phyloP scores from a whole-genome alignment of 169 alveolate species.

The Plasmodium cynomolgi region DNA sequence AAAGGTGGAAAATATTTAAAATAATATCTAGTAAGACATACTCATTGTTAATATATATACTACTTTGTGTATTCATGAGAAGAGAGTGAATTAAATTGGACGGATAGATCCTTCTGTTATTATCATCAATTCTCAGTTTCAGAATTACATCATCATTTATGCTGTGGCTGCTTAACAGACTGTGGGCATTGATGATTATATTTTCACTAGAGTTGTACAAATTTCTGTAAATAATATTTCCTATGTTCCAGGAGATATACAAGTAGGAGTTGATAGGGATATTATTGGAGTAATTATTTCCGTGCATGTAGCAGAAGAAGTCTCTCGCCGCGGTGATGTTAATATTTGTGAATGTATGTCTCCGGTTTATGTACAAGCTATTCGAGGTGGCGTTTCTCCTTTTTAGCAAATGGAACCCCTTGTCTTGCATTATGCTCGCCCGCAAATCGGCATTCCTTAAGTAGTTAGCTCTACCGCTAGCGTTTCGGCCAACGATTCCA shows the following conservation, averaged over 20 bases:
- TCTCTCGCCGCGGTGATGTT: slow-evolving; percentile 62
- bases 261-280: slow-evolving; percentile 75
- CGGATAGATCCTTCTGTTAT: slow-evolving; percentile 70
- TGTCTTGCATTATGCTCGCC: slow-evolving; percentile 15
- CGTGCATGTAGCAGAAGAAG: slow-evolving; percentile 75
- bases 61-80: slow-evolving; percentile 48
- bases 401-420: slow-evolving; percentile 49
- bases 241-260: slow-evolving; percentile 85
- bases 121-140: slow-evolving; percentile 66
- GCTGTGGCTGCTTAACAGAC: slow-evolving; percentile 71
- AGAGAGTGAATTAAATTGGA: slow-evolving; percentile 58
- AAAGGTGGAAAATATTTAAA: slow-evolving; percentile 76
- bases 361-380: slow-evolving; percentile 32
- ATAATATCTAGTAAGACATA: slow-evolving; percentile 62
- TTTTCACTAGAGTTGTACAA: slow-evolving; percentile 82
- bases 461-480: not conserved
- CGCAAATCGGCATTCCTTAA: not conserved
- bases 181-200: slow-evolving; percentile 74
- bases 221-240: slow-evolving; percentile 82
- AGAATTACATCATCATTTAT: slow-evolving; percentile 74
- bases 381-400: slow-evolving; percentile 50
- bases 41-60: slow-evolving; percentile 72
- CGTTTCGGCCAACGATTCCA: rapidly evolving
- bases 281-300: slow-evolving; percentile 72
- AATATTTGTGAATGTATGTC: slow-evolving; percentile 56